Base-by-base conservation (phyloP, 192 early-diverging fungal species). In the Coemansia sp. region DNA sequence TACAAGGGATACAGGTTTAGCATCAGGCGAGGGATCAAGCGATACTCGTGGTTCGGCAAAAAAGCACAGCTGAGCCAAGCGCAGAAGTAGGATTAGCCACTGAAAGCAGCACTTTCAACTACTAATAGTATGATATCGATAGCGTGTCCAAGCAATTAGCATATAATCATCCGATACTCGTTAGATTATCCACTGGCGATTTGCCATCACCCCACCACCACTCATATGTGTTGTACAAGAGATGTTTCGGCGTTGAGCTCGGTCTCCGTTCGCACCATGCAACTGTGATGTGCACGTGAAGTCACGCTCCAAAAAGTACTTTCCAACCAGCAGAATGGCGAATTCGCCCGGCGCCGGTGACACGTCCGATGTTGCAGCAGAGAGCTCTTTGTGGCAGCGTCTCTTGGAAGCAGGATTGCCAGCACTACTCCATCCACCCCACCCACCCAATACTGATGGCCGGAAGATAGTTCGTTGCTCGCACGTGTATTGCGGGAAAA, bases 1-100 rank as follows among this genome's bases (percentile, higher is more conserved):
- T 20, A 40, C 31, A 41, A 38, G 44, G 34, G 20, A 12, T 24
- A 66, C 36, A 67, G 51, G 47, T 75, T 78, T 41, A 75, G 80
- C 63, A 61, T 83, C 38, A 71, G 67, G 33, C 43, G 67, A n/a
- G 73, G 68, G 64, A 65, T 77, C 47, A 83, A 63, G 66, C 66
- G 73, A 24, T 70, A 62, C 64, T 70, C 73, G 27, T 75, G 76
- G 72, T 83, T 83, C 49, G 73, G 73, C 1, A 74, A 67, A n/a
- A 74, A 72, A 22, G 38, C 67, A 15, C 57, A 60, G 31, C 24
- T 12, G 2, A 55, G 24, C 15, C 54, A 31, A 29, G 54, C 13
- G 9, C 57, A 60, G 36, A 33, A 60, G 15, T 60, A 60, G 31
- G 15, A 54, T 27, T 27, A 54, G 6, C 20, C 3, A 20, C n/a